Evolutionary conservation across 768 basidiomycete species (phyloP).

Genomic region (Scleroderma citrinum): DNA sequence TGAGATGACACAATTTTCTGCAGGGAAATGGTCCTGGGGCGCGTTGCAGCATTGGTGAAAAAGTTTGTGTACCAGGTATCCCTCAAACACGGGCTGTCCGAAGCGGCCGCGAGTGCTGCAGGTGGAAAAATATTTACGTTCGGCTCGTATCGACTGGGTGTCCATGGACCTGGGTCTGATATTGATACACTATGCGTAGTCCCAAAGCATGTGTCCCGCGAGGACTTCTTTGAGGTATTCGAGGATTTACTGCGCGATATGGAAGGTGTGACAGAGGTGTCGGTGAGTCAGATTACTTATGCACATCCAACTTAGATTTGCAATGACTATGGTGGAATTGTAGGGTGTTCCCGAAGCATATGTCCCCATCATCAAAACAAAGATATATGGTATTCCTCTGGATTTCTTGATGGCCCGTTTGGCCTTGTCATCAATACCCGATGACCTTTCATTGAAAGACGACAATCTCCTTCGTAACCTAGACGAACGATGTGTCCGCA

Average conservation of each 20-base stretch:
- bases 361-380: slow-evolving; percentile 91
- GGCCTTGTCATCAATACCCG: slow-evolving; percentile 82
- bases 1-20: slow-evolving; percentile 18
- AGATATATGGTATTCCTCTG: slow-evolving; percentile 86
- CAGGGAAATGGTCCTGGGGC: slow-evolving; percentile 91
- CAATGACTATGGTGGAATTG: slow-evolving; percentile 2
- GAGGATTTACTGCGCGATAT: slow-evolving; percentile 80
- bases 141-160: slow-evolving; percentile 95
- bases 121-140: slow-evolving; percentile 99
- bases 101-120: slow-evolving; percentile 79
- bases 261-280: slow-evolving; percentile 83
- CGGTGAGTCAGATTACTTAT: slow-evolving; percentile 49
- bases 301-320: not conserved
- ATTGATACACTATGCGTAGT: slow-evolving; percentile 99
- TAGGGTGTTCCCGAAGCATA: slow-evolving; percentile 96
- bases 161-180: slow-evolving; percentile 93
- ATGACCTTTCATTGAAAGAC: slow-evolving; percentile 84
- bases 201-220: slow-evolving; percentile 90
- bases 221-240: slow-evolving; percentile 93
- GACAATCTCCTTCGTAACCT: slow-evolving; percentile 88
- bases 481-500: slow-evolving; percentile 92
- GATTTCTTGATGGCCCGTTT: slow-evolving; percentile 93
- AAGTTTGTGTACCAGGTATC: slow-evolving; percentile 87
- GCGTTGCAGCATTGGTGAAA: slow-evolving; percentile 84
- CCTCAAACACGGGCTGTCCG: slow-evolving; percentile 75